phyloP scores from a whole-genome alignment of 2,329 filamentous ascomycete genomes.

The Aspergillus carbonarius region DNA sequence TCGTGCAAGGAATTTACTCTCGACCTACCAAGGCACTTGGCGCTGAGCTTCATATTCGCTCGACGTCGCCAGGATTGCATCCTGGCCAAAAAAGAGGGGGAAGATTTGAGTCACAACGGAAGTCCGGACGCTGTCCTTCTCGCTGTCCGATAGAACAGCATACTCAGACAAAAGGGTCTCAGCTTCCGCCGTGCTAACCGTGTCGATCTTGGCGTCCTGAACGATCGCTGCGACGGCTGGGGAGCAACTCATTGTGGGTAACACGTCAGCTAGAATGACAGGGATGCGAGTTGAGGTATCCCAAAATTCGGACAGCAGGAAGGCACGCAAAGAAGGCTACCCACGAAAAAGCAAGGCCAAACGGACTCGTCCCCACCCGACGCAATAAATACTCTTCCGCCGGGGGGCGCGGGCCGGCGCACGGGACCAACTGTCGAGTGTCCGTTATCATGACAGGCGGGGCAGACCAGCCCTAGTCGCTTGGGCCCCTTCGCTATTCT shows the following conservation, averaged over 20 bases:
- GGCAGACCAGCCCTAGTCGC: neutral
- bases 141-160: neutral
- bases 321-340: neutral
- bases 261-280: neutral
- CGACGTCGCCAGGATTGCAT: neutral
- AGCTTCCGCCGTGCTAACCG: neutral
- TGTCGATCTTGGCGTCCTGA: neutral
- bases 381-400: neutral
- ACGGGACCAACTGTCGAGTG: neutral
- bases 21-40: neutral
- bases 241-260: neutral
- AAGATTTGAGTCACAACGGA: neutral
- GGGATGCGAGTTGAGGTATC: neutral
- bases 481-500: neutral
- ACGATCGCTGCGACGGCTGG: neutral
- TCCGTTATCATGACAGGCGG: neutral
- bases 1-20: neutral
- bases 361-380: neutral
- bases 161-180: neutral
- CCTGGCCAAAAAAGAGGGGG: neutral
- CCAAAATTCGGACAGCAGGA: neutral
- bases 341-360: neutral
- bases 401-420: neutral
- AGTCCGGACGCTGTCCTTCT: neutral
- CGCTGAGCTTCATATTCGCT: neutral